phyloP scores from a whole-genome alignment of 164 flowering plant genomes.

The Magnolia kwangsiensis region DNA sequence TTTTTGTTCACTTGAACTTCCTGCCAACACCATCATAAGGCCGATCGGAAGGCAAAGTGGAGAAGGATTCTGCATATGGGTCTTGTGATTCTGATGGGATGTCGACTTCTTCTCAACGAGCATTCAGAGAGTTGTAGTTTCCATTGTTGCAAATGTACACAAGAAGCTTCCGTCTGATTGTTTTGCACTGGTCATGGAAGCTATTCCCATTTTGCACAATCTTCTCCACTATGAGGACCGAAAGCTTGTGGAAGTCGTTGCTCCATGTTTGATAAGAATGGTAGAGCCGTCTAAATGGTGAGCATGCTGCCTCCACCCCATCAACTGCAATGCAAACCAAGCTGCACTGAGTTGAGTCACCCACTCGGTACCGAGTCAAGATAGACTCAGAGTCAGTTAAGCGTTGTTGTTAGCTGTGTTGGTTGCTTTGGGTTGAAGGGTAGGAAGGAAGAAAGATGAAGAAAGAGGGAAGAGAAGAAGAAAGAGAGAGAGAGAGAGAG shows the following conservation, averaged over 20 bases:
- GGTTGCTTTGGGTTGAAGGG: too few species aligned
- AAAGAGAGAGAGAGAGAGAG: too few species aligned
- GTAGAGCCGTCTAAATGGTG: slow-evolving; percentile 16
- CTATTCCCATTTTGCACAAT: slow-evolving; percentile 77
- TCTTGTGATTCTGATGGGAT: slow-evolving; percentile 64
- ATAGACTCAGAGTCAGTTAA: too few species aligned
- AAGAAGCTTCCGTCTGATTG: slow-evolving; percentile 68
- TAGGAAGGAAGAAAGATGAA: too few species aligned
- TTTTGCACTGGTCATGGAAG: slow-evolving; percentile 60
- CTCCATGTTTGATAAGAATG: slow-evolving; percentile 64
- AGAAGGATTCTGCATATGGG: slow-evolving; percentile 50
- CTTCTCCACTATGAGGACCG: slow-evolving; percentile 84
- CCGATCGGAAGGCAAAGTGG: slow-evolving; percentile 58
- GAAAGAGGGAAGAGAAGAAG: too few species aligned
- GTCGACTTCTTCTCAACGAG: slow-evolving; percentile 81
- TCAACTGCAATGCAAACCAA: too few species aligned
- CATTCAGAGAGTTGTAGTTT: slow-evolving; percentile 81
- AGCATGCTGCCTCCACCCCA: too few species aligned
- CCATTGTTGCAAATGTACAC: slow-evolving; percentile 76
- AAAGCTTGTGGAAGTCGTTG: slow-evolving; percentile 83
- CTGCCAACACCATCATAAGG: not conserved
- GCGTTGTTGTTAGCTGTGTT: too few species aligned
- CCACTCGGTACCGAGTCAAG: too few species aligned
- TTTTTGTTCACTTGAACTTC: too few species aligned
- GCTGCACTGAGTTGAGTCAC: too few species aligned